These are phyloP conservation scores for Phytophthora cajani DNA, from an alignment of 352 stramenopile species.

Conservation along the genomic window DNA sequence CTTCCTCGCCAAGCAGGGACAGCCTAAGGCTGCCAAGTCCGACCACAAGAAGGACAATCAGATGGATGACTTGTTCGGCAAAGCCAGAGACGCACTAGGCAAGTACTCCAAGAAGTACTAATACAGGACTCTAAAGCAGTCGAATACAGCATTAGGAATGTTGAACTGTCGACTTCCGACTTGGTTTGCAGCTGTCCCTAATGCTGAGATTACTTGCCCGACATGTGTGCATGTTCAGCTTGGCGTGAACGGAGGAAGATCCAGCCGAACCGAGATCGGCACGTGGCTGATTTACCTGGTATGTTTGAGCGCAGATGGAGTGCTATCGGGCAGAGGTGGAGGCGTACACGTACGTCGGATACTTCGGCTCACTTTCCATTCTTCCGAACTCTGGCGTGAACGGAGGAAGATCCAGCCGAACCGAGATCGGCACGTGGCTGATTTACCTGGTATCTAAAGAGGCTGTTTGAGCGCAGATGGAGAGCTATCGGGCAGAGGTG, in stretches of 20 bases:
- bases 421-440: conserved; percentile 27
- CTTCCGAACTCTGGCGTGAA: not conserved
- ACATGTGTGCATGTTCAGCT: not conserved
- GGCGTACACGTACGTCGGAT: not conserved
- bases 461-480: conserved; percentile 3
- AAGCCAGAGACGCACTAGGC: conserved; percentile 20
- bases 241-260: conserved; percentile 22
- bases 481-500: conserved; percentile 8
- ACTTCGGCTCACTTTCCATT: conserved; percentile 31
- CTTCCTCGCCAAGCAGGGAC: conserved; percentile 39
- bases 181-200: not conserved
- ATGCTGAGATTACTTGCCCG: not conserved
- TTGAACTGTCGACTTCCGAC: not conserved
- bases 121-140: not conserved
- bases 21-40: conserved; percentile 19
- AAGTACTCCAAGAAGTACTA: conserved; percentile 36
- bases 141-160: not conserved
- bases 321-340: conserved; percentile 6
- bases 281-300: conserved; percentile 26
- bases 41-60: conserved; percentile 35
- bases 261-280: conserved; percentile 22
- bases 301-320: not conserved
- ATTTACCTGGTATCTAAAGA: conserved; percentile 17
- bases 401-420: conserved; percentile 25
- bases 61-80: conserved; percentile 26